Evolutionary conservation across 192 early-diverging fungal genomes (phyloP), one percentile per base, ranked within the genome.

Genomic region (Fimicolochytrium jonesii): DNA sequence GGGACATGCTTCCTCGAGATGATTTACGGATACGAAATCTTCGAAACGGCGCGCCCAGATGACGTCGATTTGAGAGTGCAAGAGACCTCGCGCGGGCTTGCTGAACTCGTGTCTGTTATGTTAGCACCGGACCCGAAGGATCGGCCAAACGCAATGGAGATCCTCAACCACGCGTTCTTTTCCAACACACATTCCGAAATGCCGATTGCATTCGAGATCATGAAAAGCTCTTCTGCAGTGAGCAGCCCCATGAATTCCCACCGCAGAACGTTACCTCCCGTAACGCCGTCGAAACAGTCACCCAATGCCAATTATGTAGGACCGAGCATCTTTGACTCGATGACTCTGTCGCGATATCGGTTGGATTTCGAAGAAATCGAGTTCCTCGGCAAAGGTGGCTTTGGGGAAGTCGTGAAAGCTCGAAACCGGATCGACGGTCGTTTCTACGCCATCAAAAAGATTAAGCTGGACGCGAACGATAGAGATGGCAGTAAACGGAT

Each of bases 351-450:
- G 17, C 73, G 79, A 35, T 81, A 77, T 52, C 54, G 59, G 6
- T 33, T 66, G 5, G 79, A 81, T 67, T 81, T 81, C 59, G 67
- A 73, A 31, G 70, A 81, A 32, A 53, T 86, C 30, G 74, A 77
- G 49, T 77, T 73, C 55, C 43, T 83, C 5, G 77, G 76, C 13
- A 56, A 58, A 39, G 78, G 93, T 4, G 93, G 93, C 2, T 97
- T 94, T 80, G 94, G 94, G n/a, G 86, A 87, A 53, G 94, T 97
- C 0, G 87, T 95, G 33, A 97, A 97, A 66, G 92, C 92, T 0
- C 79, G 90, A 15, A 94, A 97, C 62, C 74, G 77, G 29, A 81
- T 96, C 0, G 73, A 79, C 46, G 69, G 71, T 9, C 50, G 75
- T n/a, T 84, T 85, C 52, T 97, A 95, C 65, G 91, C 93, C 7